Conservation (phyloP, 2,329 filamentous ascomycete genomes). For the Fusarium sp. region DNA sequence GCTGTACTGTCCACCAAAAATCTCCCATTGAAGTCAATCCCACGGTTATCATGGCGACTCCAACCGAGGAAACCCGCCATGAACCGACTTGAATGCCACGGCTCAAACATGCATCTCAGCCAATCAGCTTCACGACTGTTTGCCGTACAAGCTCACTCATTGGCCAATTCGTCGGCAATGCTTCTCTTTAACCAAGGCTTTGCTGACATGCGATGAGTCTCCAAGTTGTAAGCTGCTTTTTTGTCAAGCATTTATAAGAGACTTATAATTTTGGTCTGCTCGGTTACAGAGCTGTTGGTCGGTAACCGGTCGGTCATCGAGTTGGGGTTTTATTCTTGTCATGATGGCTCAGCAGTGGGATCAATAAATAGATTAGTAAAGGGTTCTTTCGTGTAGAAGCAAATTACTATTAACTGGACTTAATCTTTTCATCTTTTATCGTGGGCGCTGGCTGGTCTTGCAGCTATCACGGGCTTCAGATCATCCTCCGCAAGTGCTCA, state of each 20-base stretch:
- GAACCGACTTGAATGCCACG: conserved; percentile 37
- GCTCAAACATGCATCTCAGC: conserved; percentile 4
- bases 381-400: too few relatives aligned
- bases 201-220: conserved; percentile 13
- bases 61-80: conserved; percentile 50
- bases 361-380: too few relatives aligned
- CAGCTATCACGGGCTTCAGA: conserved; percentile 17
- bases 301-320: conserved; percentile 38
- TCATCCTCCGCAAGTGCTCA: background rate
- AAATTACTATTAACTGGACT: too few relatives aligned
- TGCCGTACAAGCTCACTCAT: conserved; percentile 34
- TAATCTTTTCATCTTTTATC: too few relatives aligned
- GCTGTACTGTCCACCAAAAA: too few relatives aligned
- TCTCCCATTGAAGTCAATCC: background rate
- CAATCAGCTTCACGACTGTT: conserved; percentile 17
- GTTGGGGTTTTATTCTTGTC: background rate
- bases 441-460: background rate
- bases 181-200: conserved; percentile 43
- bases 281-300: conserved; percentile 22
- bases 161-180: conserved; percentile 47
- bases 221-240: background rate
- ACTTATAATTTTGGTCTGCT: background rate
- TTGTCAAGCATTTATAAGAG: conserved; percentile 13
- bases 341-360: too few relatives aligned
- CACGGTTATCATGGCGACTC: conserved; percentile 20